A percentile compares a stretch with the other conserved stretches of the same genome.
Evolutionary conservation across 257 asterid species (phyloP).

Genomic region (Plantago ovata): DNA sequence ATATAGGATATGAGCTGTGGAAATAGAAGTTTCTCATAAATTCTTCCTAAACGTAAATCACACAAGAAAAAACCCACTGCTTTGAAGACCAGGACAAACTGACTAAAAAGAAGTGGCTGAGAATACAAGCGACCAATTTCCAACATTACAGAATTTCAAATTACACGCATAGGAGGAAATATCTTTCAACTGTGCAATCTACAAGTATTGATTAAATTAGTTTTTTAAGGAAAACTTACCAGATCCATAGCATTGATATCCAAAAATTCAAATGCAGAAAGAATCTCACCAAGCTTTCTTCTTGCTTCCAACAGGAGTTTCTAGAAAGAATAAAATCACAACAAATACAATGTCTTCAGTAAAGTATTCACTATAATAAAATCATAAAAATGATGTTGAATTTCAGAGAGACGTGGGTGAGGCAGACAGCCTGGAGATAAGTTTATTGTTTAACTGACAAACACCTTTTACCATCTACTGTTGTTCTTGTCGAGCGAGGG

Average conservation of each 20-base stretch:
- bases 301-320: slow-evolving; percentile 79
- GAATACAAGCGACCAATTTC: background rate
- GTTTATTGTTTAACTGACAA: no score
- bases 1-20: no score
- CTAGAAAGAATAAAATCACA: slow-evolving; percentile 37
- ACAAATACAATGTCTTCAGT: slow-evolving; percentile 18
- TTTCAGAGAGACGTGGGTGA: background rate
- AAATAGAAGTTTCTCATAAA: no score
- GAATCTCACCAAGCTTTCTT: slow-evolving; percentile 91
- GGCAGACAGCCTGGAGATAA: slow-evolving; percentile 6
- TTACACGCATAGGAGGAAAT: background rate
- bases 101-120: no score
- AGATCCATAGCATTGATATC: slow-evolving; percentile 81
- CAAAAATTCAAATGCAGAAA: slow-evolving; percentile 93
- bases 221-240: slow-evolving; percentile 43
- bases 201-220: background rate
- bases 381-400: background rate
- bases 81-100: no score
- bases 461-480: no score
- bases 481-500: no score
- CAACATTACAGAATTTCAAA: background rate
- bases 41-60: no score
- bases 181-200: background rate
- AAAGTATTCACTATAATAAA: slow-evolving; percentile 13
- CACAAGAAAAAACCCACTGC: no score